A percentile compares a stretch with the other conserved stretches of the same genome.
These are phyloP conservation scores for Amanita rimosa DNA, from an alignment of 768 basidiomycete species.

Conservation along the genomic window DNA sequence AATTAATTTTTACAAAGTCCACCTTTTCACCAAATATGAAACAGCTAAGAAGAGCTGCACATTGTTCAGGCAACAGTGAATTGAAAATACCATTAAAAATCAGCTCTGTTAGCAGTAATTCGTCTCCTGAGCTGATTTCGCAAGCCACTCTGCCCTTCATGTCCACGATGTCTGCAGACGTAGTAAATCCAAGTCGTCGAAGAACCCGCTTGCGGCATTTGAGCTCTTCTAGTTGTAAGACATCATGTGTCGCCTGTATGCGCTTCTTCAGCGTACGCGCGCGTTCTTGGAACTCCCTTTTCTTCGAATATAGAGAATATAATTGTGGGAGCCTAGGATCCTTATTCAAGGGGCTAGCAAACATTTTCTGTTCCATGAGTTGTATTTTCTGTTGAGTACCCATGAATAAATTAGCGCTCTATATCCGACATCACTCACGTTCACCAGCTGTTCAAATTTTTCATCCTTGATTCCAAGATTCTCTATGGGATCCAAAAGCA, in stretches of 20 bases:
- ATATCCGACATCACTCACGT: slow-evolving; percentile 24
- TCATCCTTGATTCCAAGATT: slow-evolving; percentile 97
- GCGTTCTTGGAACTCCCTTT: slow-evolving; percentile 56
- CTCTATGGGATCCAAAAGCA: slow-evolving; percentile 81
- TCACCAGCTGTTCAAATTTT: slow-evolving; percentile 78
- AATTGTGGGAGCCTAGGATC: slow-evolving; percentile 70
- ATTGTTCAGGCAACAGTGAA: slow-evolving; percentile 78
- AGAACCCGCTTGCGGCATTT: slow-evolving; percentile 92
- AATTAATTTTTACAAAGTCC: neutral
- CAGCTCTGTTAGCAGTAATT: slow-evolving; percentile 90
- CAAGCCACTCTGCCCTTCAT: slow-evolving; percentile 98
- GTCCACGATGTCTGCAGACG: slow-evolving; percentile 84
- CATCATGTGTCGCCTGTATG: slow-evolving; percentile 83
- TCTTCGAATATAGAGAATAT: slow-evolving; percentile 71
- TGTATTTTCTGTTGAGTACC: slow-evolving; percentile 66
- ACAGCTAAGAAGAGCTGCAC: slow-evolving; percentile 88
- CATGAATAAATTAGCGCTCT: neutral
- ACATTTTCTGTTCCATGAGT: slow-evolving; percentile 79
- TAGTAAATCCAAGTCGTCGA: slow-evolving; percentile 85
- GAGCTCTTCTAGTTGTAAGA: slow-evolving; percentile 93
- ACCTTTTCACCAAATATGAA: slow-evolving; percentile 99
- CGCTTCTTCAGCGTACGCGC: slow-evolving; percentile 75
- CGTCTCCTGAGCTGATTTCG: slow-evolving; percentile 96
- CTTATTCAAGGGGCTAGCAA: slow-evolving; percentile 64
- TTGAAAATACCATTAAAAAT: slow-evolving; percentile 98